phyloP scores from a whole-genome alignment of 441 rosid species.

The Macaranga tanarius region DNA sequence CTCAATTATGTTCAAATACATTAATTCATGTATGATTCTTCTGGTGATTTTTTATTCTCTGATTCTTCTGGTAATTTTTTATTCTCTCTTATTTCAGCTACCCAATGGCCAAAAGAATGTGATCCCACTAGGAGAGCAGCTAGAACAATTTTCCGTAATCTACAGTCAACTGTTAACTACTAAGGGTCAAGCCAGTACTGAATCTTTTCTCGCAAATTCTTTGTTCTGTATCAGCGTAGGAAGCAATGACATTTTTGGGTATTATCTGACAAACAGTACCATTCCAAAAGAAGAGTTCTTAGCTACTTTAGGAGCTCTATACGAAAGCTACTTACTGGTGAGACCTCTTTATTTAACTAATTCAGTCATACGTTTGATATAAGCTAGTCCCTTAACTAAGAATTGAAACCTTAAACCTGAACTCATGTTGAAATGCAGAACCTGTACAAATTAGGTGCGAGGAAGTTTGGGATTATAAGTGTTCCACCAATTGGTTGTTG shows the following conservation, averaged over 20 bases:
- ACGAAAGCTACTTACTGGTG: conserved; percentile 40
- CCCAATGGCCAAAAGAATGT: conserved; percentile 27
- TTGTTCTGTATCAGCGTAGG: conserved; percentile 56
- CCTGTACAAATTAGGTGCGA: conserved; percentile 40
- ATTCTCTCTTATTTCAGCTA: conserved; percentile 12
- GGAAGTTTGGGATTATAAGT: conserved; percentile 48
- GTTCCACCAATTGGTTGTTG: conserved; percentile 58
- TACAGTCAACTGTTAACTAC: conserved; percentile 20
- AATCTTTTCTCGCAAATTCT: conserved; percentile 32
- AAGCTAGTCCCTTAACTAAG: not conserved
- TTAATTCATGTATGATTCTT: no score
- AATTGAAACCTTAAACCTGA: not conserved
- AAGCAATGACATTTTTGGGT: conserved; percentile 46
- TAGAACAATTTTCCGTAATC: conserved; percentile 32
- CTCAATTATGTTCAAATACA: not conserved
- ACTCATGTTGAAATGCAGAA: conserved; percentile 29
- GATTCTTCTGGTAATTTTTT: not conserved
- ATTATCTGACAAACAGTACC: conserved; percentile 27
- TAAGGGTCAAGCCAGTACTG: conserved; percentile 28
- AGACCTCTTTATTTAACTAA: not conserved
- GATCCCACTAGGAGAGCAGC: conserved; percentile 39
- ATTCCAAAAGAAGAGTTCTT: conserved; percentile 35
- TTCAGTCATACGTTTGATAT: not conserved
- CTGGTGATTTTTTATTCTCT: not conserved
- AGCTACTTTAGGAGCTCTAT: conserved; percentile 29